Percentiles rank a stretch among this genome's conserved stretches.
phyloP scores from a whole-genome alignment of 805 yeast genomes.

The Clavispora asparagi region DNA sequence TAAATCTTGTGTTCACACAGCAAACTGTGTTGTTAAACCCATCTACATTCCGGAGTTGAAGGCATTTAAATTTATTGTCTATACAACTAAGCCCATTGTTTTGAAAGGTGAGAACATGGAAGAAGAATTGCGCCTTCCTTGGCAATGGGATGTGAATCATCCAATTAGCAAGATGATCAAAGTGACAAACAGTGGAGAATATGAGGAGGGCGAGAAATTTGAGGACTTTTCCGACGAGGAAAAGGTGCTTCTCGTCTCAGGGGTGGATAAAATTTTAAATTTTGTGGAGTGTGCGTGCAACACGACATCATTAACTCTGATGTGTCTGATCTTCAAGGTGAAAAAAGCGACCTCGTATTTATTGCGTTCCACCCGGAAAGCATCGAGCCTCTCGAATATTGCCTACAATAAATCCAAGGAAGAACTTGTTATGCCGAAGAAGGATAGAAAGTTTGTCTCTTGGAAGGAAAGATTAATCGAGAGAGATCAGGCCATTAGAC shows the following conservation, averaged over 20 bases:
- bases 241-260: conserved; percentile 51
- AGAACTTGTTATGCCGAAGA: conserved; percentile 29
- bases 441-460: conserved; percentile 27
- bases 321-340: conserved; percentile 55
- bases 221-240: conserved; percentile 52
- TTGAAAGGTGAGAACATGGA: conserved; percentile 24
- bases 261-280: conserved; percentile 57
- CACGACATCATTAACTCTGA: conserved; percentile 31
- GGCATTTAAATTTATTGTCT: conserved; percentile 47
- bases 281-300: conserved; percentile 62
- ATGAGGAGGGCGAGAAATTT: conserved; percentile 36
- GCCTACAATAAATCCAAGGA: conserved; percentile 34
- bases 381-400: conserved; percentile 34
- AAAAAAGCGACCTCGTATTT: conserved; percentile 58
- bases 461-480: conserved; percentile 31
- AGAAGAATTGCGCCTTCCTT: conserved; percentile 68
- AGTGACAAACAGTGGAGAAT: conserved; percentile 11
- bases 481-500: conserved; percentile 22
- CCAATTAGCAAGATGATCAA: conserved; percentile 59
- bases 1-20: conserved; percentile 55
- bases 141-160: conserved; percentile 86
- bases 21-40: conserved; percentile 65
- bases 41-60: conserved; percentile 37
- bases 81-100: conserved; percentile 49
- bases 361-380: conserved; percentile 54